Evolutionary conservation across 768 basidiomycete genomes (phyloP), one percentile per base, ranked within the genome.

Genomic region (Amanita thiersii): DNA sequence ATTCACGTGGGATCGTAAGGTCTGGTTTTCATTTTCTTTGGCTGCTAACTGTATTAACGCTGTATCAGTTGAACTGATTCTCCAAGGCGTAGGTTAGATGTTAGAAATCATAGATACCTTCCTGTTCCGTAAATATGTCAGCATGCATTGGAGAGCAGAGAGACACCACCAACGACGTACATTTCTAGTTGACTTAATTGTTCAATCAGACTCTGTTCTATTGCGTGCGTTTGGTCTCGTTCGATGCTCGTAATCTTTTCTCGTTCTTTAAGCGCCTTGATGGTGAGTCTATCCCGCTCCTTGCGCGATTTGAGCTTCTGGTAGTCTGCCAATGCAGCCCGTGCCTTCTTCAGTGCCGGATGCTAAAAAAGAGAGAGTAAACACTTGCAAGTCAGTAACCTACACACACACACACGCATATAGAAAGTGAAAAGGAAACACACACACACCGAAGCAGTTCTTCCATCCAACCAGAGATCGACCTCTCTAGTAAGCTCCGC

Each of bases 401-500:
- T n/a, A n/a, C n/a, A n/a, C n/a, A 20, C 31, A 38, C 24, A 46
- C 12, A 17, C 14, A 47, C 48, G 12, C 7, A 35, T 15, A 35
- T 7, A 14, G 33, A 20, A 18, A 36, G 32, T 10, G n/a, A 12
- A 42, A 28, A 58, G 55, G 48, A 56, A 61, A 54, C n/a, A n/a
- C 32, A 49, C 45, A 51, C 63, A 51, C 35, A 69, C 68, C 44
- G 62, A 49, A 38, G 70, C 70, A 14, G 42, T 0, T 62, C 57
- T 21, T 62, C 45, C 31, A 63, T 68, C n/a, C 47, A 83, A 62
- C 75, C 77, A 84, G 23, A 53, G 49, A 38, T 73, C 68, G 28
- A 75, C 71, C 50, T 77, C 74, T 15, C 52, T 52, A 18, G 71
- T 56, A 15, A 77, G 53, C 5, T 60, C 63, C 33, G 56, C 34